Base-by-base conservation (phyloP, 441 rosid species). In the Adansonia grandidieri region DNA sequence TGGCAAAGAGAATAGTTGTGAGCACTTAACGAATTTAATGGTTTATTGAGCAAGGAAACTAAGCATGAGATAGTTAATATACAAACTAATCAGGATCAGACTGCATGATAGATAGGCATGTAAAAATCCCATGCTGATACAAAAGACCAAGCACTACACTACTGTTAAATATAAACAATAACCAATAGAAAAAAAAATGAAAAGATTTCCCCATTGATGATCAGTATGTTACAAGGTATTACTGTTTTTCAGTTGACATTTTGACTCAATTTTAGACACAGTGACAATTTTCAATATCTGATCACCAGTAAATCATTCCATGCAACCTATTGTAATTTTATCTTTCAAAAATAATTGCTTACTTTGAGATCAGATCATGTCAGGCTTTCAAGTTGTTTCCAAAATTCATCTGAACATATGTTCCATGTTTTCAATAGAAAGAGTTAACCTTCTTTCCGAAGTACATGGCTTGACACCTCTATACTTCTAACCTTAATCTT, bases 1-100 rank as follows among this genome's bases (percentile, higher is more conserved):
- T 17, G 48, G n/a, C 15, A 54, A 54, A 17, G 64, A 72, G n/a
- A 14, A 72, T 72, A 54, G 50, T 10, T 56, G 28, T 63, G 45
- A 63, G 19, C 19, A 63, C 6, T 28, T 63, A 28, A 28, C n/a
- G 20, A 64, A 37, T 37, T 37, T 37, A 64, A 64, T 15, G 20
- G 9, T 32, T 32, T 28, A 14, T 32, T 63, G 45, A 32, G 47
- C 68, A 32, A 28, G 68, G 45, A 63, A 32, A 32, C 47, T 32
- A 37, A 37, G 48, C 47, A 64, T 64, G 22, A 64, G n/a, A 37
- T 64, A 63, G 45, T 37, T 37, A 37, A 37, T 37, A 37, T 37
- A 37, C 69, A 37, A 37, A 37, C 9, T 64, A 64, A 37, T 37
- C 10, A 7, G 48, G 48, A 24, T 37, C 69, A 32, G 10, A 63